These are phyloP conservation scores for Saccharomycopsis sp. DNA, from an alignment of 805 yeast genomes.

Conservation along the genomic window DNA sequence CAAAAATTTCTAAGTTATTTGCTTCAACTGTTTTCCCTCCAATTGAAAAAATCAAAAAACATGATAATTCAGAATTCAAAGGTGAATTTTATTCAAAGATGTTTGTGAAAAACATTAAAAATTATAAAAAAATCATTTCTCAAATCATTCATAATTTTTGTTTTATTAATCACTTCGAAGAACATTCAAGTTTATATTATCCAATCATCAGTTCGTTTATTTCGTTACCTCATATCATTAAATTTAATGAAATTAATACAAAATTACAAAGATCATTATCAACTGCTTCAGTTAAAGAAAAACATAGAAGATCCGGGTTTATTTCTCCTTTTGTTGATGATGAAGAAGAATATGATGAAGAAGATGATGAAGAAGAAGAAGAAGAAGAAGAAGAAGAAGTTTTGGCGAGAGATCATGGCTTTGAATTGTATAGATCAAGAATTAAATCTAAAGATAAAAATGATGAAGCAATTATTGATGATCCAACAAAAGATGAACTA, in stretches of 20 bases:
- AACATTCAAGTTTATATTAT: constrained; percentile 6
- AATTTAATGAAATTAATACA: constrained; percentile 14
- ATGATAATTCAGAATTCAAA: not conserved
- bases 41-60: not conserved
- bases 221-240: constrained; percentile 12
- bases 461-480: not conserved
- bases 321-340: too few relatives aligned
- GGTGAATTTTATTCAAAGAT: constrained; percentile 4
- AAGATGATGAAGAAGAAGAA: too few relatives aligned
- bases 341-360: too few relatives aligned
- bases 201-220: constrained; percentile 7
- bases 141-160: constrained; percentile 9
- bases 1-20: constrained; percentile 6
- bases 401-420: too few relatives aligned
- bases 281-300: not conserved
- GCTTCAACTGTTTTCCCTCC: constrained; percentile 5
- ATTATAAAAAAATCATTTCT: constrained; percentile 5
- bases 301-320: too few relatives aligned
- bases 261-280: constrained; percentile 7
- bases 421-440: too few relatives aligned
- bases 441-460: too few relatives aligned
- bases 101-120: constrained; percentile 5
- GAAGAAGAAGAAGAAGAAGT: too few relatives aligned
- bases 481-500: constrained; percentile 33
- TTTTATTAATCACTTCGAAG: constrained; percentile 4